A percentile compares a stretch with the other conserved stretches of the same genome.
These are phyloP conservation scores for Sphaerulina musiva DNA, from an alignment of 2,329 filamentous ascomycete species.

Conservation along the genomic window DNA sequence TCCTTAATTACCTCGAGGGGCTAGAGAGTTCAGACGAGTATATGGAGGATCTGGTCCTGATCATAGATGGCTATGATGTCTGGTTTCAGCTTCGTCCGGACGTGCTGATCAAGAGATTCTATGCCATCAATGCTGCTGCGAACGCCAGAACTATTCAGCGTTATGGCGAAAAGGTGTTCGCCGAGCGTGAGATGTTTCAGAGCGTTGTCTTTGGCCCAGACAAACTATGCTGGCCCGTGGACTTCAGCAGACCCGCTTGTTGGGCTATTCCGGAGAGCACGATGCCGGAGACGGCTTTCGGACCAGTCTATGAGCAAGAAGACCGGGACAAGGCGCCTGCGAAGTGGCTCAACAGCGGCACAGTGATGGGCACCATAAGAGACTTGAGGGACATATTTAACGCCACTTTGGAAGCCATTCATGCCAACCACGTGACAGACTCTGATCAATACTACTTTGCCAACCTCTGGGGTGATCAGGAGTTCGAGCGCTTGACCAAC, in stretches of 20 bases:
- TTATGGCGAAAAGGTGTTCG: slow-evolving; percentile 34
- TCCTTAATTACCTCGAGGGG: slow-evolving; percentile 15
- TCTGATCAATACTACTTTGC: slow-evolving; percentile 45
- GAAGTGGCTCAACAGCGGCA: slow-evolving; percentile 45
- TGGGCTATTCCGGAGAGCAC: slow-evolving; percentile 29
- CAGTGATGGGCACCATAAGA: slow-evolving; percentile 38
- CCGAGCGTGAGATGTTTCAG: slow-evolving; percentile 24
- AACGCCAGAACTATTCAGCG: slow-evolving; percentile 36
- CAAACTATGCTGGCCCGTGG: slow-evolving; percentile 32
- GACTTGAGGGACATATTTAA: slow-evolving; percentile 37
- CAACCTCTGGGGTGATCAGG: slow-evolving; percentile 50
- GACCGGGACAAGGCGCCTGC: slow-evolving; percentile 39
- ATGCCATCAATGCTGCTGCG: slow-evolving; percentile 22
- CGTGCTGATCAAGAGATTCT: slow-evolving; percentile 23
- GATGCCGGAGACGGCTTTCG: slow-evolving; percentile 39
- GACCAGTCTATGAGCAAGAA: slow-evolving; percentile 39
- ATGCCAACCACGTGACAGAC: slow-evolving; percentile 25
- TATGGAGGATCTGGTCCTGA: slow-evolving; percentile 28
- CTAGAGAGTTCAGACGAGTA: slow-evolving; percentile 31
- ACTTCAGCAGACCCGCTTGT: slow-evolving; percentile 29
- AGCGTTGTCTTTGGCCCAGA: slow-evolving; percentile 32
- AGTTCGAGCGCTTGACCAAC: slow-evolving; percentile 32
- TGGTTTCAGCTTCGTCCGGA: slow-evolving; percentile 26
- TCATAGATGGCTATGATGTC: slow-evolving; percentile 26
- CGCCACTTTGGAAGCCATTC: slow-evolving; percentile 36